Evolutionary conservation across 2,329 filamentous ascomycete genomes (phyloP).

Genomic region (Fusarium sp.): DNA sequence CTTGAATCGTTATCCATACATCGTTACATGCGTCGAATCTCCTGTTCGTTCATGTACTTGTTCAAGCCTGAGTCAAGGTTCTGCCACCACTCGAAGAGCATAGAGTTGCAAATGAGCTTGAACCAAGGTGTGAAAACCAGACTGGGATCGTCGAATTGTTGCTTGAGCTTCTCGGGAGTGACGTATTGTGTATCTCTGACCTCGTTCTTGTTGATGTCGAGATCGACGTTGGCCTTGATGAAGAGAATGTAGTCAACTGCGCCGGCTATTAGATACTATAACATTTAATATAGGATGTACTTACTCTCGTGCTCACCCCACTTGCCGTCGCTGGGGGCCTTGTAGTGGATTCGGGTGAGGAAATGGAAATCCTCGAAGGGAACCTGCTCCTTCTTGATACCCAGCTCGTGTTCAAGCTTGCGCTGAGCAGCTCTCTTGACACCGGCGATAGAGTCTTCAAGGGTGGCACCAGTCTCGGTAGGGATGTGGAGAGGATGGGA

Average conservation of each 20-base stretch:
- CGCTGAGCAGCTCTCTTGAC: constrained; percentile 92
- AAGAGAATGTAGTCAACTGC: constrained; percentile 98
- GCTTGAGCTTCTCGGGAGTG: constrained; percentile 80
- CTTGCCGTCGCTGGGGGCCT: constrained; percentile 94
- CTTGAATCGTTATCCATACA: constrained; percentile 1
- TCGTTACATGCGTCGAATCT: constrained; percentile 82
- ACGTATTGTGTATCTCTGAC: constrained; percentile 88
- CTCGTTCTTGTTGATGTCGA: constrained; percentile 87
- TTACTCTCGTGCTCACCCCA: constrained; percentile 99
- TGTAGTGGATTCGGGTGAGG: constrained; percentile 97
- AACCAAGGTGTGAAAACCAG: constrained; percentile 98
- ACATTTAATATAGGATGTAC: constrained; percentile 46
- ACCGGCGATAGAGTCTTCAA: constrained; percentile 82
- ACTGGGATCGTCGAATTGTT: constrained; percentile 81
- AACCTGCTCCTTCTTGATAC: constrained; percentile 88
- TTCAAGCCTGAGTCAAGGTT: constrained; percentile 83
- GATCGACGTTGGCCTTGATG: constrained; percentile 91
- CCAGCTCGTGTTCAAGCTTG: constrained; percentile 94
- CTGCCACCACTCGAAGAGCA: constrained; percentile 98
- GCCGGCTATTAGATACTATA: constrained; percentile 20
- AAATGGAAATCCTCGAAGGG: constrained; percentile 92
- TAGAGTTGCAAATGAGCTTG: constrained; percentile 96
- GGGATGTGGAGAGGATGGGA: constrained; percentile 94
- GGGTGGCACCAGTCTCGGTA: constrained; percentile 85
- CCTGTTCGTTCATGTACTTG: constrained; percentile 84